phyloP scores from a whole-genome alignment of 192 early-diverging fungal genomes.

The Mortierella alpina region DNA sequence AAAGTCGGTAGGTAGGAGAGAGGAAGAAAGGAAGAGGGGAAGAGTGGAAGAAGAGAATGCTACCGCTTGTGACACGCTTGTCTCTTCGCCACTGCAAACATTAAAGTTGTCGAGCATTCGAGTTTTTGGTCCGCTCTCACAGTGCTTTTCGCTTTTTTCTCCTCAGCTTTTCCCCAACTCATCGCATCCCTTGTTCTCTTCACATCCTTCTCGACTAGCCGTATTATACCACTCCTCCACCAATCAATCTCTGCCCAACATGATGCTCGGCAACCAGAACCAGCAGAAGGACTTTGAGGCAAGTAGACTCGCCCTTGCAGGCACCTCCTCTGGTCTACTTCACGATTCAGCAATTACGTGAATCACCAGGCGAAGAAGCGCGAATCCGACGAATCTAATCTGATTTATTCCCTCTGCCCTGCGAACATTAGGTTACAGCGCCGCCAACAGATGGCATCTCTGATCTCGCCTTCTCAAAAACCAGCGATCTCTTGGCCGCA shows the following conservation, averaged over 20 bases:
- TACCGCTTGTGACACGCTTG: too few species aligned
- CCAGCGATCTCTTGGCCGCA: slow-evolving; percentile 87
- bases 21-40: too few species aligned
- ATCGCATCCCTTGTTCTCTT: background rate
- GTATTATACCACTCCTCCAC: background rate
- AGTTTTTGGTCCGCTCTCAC: too few species aligned
- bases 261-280: slow-evolving; percentile 49
- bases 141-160: background rate
- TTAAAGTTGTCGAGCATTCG: too few species aligned
- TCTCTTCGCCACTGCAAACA: too few species aligned
- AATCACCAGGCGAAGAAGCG: background rate
- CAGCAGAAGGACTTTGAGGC: slow-evolving; percentile 51
- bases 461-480: slow-evolving; percentile 81
- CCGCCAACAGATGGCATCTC: slow-evolving; percentile 85
- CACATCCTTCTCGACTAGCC: background rate
- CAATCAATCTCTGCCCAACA: slow-evolving; percentile 7
- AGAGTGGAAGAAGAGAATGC: too few species aligned
- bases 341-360: background rate
- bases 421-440: slow-evolving; percentile 56
- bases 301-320: background rate
- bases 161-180: background rate
- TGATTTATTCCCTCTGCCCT: background rate
- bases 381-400: background rate
- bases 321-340: background rate
- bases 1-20: too few species aligned